Evolutionary conservation across 1,139 yeast genomes (phyloP), one percentile per base, ranked within the genome.

Genomic region (Saccharomycopsis crataegensis): DNA sequence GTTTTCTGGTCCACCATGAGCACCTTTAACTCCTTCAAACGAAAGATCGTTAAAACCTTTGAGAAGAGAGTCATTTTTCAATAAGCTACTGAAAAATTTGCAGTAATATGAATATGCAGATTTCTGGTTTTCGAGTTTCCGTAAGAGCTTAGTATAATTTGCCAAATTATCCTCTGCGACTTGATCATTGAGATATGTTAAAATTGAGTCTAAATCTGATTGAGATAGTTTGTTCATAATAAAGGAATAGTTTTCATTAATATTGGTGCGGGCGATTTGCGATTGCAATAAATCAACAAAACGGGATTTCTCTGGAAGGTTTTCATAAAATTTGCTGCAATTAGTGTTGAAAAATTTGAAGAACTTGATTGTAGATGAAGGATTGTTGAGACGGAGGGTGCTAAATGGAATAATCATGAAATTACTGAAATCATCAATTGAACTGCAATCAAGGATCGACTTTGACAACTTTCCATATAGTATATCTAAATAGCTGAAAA

Each of bases 331-430:
- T n/a, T 32, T 31, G n/a, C 12, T 37, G 14, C 43, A 50, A 12
- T 43, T 12, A 31, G 37, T 49, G 46, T 38, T 40, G 49, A 50
- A 43, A 43, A 49, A 51, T n/a, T 41, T 17, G 17, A 49, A 51
- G 37, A 44, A 34, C 17, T 40, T 33, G n/a, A 16, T 33, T 12
- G n/a, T 11, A 9, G 16, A 32, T 33, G 16, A 16, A 14, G 16
- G 32, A 41, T 11, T 33, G 31, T 16, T 43, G 31, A 34, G 44
- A 12, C 33, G 45, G 33, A 11, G 40, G 34, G 16, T 38, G 32
- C 34, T 42, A 31, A 33, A 36, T 7, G 54, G 56, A 8, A 14
- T 42, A 11, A 14, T 37, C 17, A 53, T 14, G 32, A 37, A 50
- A 8, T 34, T 28, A 12, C 45, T 28, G 43, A 50, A 53, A 31